Base-by-base conservation (phyloP, 176 grass and related monocot species). In the Phoenix dactylifera region DNA sequence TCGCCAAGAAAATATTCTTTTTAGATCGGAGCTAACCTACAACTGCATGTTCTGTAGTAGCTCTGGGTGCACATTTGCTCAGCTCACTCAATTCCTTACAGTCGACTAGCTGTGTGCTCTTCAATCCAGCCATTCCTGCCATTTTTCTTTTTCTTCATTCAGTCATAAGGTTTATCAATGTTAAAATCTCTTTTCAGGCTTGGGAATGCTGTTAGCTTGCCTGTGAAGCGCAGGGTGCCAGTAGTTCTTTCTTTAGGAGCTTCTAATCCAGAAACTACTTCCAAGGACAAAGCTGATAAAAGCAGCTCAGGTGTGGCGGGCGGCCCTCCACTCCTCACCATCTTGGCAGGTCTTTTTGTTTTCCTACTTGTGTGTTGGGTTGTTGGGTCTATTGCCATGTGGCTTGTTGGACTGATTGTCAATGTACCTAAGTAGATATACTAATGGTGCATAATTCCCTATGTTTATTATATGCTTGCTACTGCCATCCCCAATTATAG, bases 331-430 rank as follows among this genome's bases (percentile, higher is more conserved):
- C 59, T 88, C 35, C 58, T 71, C 1, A 92, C 93, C 18, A 85
- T 98, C 75, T 35, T 92, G 50, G 74, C 76, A 6, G 84, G 81
- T 54, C 10, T 81, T 10, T 14, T 74, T 5, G 84, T 92, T 63
- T 92, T 92, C 77, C 57, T 92, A 23, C 76, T 98, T 20, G 44
- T 92, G 18, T 55, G 76, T 2, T 88, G 83, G 72, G 26, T 79
- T 15, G 18, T 78, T 63, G 81, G 79, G 35, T 92, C 81, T 4
- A n/a, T 92, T 28, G 7, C 73, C 72, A 77, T 67, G n/a, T 98
- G 76, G 84, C 73, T 92, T 51, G 39, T 68, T 18, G 76, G 93
- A 71, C 62, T 98, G 49, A 67, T 73, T 24, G 65, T 80, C 24
- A 78, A 73, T 57, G 78, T 55, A 64, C 78, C 75, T 3, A 85